Conservation (phyloP, 352 stramenopile species). For the Peronosclerospora sorghi region DNA sequence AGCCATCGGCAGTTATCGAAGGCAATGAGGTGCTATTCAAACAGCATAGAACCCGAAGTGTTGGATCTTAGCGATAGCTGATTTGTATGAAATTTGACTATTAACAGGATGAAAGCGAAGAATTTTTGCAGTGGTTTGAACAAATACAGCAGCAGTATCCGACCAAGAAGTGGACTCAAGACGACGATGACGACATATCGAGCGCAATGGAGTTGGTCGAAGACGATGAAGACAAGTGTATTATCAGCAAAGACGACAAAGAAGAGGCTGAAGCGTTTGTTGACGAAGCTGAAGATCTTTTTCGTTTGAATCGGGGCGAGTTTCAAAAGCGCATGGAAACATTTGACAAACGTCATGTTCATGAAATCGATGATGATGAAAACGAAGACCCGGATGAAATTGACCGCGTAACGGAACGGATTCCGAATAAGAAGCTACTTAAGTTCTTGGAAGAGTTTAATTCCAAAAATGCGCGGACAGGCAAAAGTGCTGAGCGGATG, state of each 20-base stretch:
- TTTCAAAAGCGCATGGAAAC: constrained; percentile 55
- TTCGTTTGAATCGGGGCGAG: constrained; percentile 38
- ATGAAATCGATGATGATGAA: constrained; percentile 23
- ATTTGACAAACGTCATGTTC: constrained; percentile 30
- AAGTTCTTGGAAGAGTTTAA: constrained; percentile 61
- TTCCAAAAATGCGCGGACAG: constrained; percentile 17
- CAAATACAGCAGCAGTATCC: constrained; percentile 32
- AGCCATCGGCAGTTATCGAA: constrained; percentile 19
- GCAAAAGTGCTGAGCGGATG: constrained; percentile 49
- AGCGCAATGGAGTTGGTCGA: constrained; percentile 20
- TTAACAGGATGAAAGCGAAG: constrained; percentile 25
- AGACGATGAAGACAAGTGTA: constrained; percentile 24
- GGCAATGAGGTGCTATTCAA: constrained; percentile 20
- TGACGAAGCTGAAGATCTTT: constrained; percentile 60
- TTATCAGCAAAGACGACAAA: constrained; percentile 32
- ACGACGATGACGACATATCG: constrained; percentile 16
- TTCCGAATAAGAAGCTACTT: constrained; percentile 57
- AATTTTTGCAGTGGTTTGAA: constrained; percentile 35
- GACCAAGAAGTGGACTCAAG: constrained; percentile 9
- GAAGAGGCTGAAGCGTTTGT: constrained; percentile 57
- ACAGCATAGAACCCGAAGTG: not conserved
- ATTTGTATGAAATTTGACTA: not conserved
- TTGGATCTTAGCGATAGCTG: not conserved
- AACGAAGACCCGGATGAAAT: constrained; percentile 33
- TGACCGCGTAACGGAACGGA: constrained; percentile 53